Conservation (phyloP, 2,329 filamentous ascomycete genomes). For the Aspergillus japonicus region DNA sequence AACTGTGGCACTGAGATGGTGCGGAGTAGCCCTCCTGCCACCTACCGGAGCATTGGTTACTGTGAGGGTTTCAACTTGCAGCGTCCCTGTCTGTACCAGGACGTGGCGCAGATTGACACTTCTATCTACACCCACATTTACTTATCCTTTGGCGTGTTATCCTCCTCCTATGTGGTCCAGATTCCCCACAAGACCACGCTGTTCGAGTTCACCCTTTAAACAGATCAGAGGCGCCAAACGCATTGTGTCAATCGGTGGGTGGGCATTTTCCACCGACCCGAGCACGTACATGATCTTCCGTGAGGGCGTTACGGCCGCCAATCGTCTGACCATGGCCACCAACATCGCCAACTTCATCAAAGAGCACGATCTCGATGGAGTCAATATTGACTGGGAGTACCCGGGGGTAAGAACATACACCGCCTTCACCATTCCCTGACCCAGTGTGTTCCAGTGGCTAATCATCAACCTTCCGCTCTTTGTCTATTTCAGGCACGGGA, state of each 20-base stretch:
- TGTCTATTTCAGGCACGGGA: constrained; percentile 5
- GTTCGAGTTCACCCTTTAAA: constrained; percentile 37
- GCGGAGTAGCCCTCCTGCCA: constrained; percentile 21
- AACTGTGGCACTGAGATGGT: constrained; percentile 44
- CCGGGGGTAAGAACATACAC: constrained; percentile 8
- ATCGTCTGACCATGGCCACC: constrained; percentile 40
- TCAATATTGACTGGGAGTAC: constrained; percentile 18
- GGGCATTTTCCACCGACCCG: constrained; percentile 43
- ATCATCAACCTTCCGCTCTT: neutral
- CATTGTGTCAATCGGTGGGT: constrained; percentile 50
- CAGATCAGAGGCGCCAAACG: constrained; percentile 29
- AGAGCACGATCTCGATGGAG: constrained; percentile 11
- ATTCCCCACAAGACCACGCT: constrained; percentile 20
- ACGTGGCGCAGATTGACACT: constrained; percentile 23
- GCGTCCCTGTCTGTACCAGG: constrained; percentile 33
- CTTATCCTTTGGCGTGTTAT: constrained; percentile 40
- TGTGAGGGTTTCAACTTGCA: constrained; percentile 34
- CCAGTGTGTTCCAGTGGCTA: neutral
- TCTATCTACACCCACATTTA: constrained; percentile 35
- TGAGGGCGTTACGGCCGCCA: constrained; percentile 33
- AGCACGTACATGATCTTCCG: constrained; percentile 43
- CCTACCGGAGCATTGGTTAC: constrained; percentile 28
- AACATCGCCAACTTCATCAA: constrained; percentile 31
- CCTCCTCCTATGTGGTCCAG: constrained; percentile 30
- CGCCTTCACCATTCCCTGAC: no score